Base-by-base conservation (phyloP, 2,329 filamentous ascomycete genomes). In the Exutisphaerella laricina region DNA sequence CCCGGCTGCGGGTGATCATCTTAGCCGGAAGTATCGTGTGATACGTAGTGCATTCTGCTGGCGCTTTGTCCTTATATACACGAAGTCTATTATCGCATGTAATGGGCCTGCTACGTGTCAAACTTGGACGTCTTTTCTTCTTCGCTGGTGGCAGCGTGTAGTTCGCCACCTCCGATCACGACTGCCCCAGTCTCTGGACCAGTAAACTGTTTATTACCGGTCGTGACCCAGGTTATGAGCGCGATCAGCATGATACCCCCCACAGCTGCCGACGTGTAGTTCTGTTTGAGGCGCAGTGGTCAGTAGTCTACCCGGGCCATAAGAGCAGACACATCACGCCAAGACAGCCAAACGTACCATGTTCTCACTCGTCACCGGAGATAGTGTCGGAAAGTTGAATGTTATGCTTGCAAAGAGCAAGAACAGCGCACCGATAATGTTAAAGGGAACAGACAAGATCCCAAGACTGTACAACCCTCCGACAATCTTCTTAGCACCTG, bases 221-320 rank as follows among this genome's bases (percentile, higher is more conserved):
- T 75, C 1, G 67, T 72, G 5, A 75, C 45, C 75, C 74, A 78
- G 1, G 72, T 78, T 2, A 71, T 53, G 1, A 66, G 30, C 12
- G 69, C 72, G 13, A 79, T 63, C 4, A 77, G 46, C 57, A 71
- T 75, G 28, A 78, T 71, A 1, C 74, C 63, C 0, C 75, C 75
- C 21, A 78, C 70, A 0, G 75, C 75, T 1, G 76, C 75, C 16
- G 68, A 71, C 0, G 73, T 78, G 49, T 78, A 78, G 45, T 78
- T 79, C 47, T 36, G 26, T 30, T 20, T 18, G 17, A 32, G 20
- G 29, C 22, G 18, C 14, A 18, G 9, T 33, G 30, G 21, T 14
- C 21, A 20, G 10, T n/a, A n/a, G n/a, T n/a, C n/a, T n/a, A n/a
- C n/a, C n/a, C n/a, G n/a, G n/a, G n/a, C n/a, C n/a, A n/a, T n/a